Percentiles rank a stretch among this genome's conserved stretches.
phyloP scores from a whole-genome alignment of 2,329 filamentous ascomycete species.

The Ophiosphaerella herpotricha region DNA sequence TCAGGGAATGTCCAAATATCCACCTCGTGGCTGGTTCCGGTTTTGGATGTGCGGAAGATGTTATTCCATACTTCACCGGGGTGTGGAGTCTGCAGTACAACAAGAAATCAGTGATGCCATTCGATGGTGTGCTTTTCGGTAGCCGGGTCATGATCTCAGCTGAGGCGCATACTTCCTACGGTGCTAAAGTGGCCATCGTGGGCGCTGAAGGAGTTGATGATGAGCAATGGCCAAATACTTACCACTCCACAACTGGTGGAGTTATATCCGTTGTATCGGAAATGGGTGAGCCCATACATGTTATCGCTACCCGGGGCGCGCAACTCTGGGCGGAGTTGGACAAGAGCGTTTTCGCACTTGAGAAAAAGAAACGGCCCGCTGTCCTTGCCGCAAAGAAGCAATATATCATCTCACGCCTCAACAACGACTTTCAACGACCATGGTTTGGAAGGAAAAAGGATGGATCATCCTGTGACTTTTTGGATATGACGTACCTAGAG shows the following conservation, averaged over 20 bases:
- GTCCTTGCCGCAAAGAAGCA: constrained; percentile 87
- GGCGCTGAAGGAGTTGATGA: constrained; percentile 84
- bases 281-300: constrained; percentile 97
- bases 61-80: constrained; percentile 89
- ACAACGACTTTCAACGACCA: constrained; percentile 94
- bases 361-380: constrained; percentile 69
- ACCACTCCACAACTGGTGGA: not conserved
- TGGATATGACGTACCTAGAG: constrained; percentile 94
- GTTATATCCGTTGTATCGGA: constrained; percentile 94
- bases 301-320: constrained; percentile 89
- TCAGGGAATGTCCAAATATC: constrained; percentile 83
- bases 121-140: constrained; percentile 87
- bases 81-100: constrained; percentile 85
- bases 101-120: constrained; percentile 92
- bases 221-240: constrained; percentile 56
- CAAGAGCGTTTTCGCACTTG: constrained; percentile 76
- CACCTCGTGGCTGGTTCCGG: constrained; percentile 89
- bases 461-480: constrained; percentile 81
- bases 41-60: constrained; percentile 87
- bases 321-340: constrained; percentile 96
- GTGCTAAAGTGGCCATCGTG: constrained; percentile 87
- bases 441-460: constrained; percentile 88
- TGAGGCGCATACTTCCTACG: constrained; percentile 85
- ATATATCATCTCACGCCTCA: constrained; percentile 93
- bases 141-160: constrained; percentile 95